Evolutionary conservation across 1,139 yeast species (phyloP).

Genomic region (Diutina ranongensis): DNA sequence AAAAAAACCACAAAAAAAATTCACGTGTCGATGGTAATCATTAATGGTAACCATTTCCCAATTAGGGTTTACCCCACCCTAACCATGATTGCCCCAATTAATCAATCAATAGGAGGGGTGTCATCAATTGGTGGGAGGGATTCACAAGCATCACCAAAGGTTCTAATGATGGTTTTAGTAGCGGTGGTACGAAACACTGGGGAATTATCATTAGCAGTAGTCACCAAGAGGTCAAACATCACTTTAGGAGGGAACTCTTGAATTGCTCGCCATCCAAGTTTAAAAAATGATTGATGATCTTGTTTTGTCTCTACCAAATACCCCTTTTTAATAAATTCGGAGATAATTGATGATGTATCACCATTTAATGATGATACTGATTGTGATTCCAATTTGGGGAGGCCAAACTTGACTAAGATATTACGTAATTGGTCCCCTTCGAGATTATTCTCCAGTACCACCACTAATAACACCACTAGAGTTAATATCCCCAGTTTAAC

Average conservation of each 20-base stretch:
- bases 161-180: not conserved
- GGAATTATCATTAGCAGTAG: not conserved
- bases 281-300: not conserved
- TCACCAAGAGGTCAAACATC: not conserved
- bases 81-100: not conserved
- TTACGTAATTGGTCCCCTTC: not conserved
- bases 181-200: not conserved
- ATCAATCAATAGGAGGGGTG: not conserved
- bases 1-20: too few relatives aligned
- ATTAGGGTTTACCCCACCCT: too few relatives aligned
- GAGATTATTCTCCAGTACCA: not conserved
- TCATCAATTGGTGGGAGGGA: not conserved
- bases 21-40: too few relatives aligned
- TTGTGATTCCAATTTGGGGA: not conserved
- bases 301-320: not conserved
- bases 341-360: not conserved
- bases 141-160: constrained; percentile 4
- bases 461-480: not conserved
- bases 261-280: constrained; percentile 2
- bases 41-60: too few relatives aligned
- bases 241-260: not conserved
- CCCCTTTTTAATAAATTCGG: not conserved
- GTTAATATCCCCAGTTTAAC: constrained; percentile 4
- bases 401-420: not conserved
- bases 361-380: not conserved